Evolutionary conservation across 371 early-diverging fungal genomes (phyloP).

Genomic region (Mucor lusitanicus): DNA sequence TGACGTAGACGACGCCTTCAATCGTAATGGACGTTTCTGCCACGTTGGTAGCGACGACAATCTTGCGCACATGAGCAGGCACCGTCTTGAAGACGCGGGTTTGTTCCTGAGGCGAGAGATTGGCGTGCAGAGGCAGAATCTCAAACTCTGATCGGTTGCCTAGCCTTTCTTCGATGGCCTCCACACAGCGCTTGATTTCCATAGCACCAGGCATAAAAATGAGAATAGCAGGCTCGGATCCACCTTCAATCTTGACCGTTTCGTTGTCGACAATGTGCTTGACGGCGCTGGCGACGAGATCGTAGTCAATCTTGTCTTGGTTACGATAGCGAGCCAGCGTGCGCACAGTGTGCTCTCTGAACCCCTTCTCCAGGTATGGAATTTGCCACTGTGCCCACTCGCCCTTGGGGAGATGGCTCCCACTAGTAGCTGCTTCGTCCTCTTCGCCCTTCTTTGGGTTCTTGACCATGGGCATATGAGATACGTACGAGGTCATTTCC

Average conservation of each 20-base stretch:
- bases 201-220: constrained; percentile 80
- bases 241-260: constrained; percentile 32
- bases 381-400: constrained; percentile 49
- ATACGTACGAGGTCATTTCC: constrained; percentile 44
- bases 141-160: constrained; percentile 34
- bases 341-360: constrained; percentile 49
- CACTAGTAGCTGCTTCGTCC: constrained; percentile 25
- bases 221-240: constrained; percentile 57
- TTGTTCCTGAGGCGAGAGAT: constrained; percentile 73
- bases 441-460: constrained; percentile 34
- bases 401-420: constrained; percentile 4
- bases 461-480: constrained; percentile 36
- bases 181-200: constrained; percentile 75
- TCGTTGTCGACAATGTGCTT: constrained; percentile 59
- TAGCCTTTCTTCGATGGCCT: constrained; percentile 37
- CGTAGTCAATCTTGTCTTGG: constrained; percentile 68
- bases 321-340: constrained; percentile 45
- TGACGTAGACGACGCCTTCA: constrained; percentile 87
- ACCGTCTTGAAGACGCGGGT: constrained; percentile 64
- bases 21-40: constrained; percentile 96
- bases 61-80: constrained; percentile 71
- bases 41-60: constrained; percentile 94
- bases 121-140: constrained; percentile 74
- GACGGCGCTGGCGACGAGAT: constrained; percentile 63
- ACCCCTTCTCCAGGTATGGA: constrained; percentile 46